phyloP scores from a whole-genome alignment of 1,284 basidiomycete genomes.

The Pseudozyma thailandica region DNA sequence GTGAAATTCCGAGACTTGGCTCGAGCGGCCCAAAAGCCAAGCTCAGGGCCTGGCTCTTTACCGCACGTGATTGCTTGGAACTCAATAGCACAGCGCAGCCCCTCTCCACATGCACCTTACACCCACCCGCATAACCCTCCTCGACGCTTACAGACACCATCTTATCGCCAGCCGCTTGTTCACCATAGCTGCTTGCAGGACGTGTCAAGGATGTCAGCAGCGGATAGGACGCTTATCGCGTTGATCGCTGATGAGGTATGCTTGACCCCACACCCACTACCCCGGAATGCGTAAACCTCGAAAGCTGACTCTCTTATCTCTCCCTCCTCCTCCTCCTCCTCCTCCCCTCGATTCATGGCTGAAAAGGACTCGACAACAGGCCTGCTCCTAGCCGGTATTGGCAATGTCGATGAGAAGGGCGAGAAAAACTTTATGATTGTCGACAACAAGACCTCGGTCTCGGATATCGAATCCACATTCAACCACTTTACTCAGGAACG shows the following conservation, averaged over 20 bases:
- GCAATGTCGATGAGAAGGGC: slow-evolving; percentile 62
- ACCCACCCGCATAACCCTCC: slow-evolving; percentile 1
- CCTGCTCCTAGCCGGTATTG: slow-evolving; percentile 66
- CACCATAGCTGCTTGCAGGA: no score
- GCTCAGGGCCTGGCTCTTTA: background rate
- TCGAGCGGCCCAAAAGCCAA: slow-evolving; percentile 12
- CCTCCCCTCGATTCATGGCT: background rate
- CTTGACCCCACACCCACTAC: background rate
- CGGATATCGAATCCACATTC: slow-evolving; percentile 64
- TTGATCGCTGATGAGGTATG: slow-evolving; percentile 61
- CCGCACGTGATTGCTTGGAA: slow-evolving; percentile 18
- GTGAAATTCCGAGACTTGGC: slow-evolving; percentile 9
- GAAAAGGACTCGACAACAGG: slow-evolving; percentile 66
- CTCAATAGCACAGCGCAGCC: slow-evolving; percentile 2
- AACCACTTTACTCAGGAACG: slow-evolving; percentile 58
- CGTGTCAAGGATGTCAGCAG: slow-evolving; percentile 38
- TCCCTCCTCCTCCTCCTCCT: background rate
- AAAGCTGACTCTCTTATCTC: slow-evolving; percentile 1
- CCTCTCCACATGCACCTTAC: slow-evolving; percentile 16
- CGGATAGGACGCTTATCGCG: slow-evolving; percentile 57
- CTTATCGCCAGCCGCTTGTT: no score
- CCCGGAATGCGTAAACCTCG: background rate
- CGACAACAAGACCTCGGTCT: slow-evolving; percentile 61
- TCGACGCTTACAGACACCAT: no score
- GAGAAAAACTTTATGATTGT: slow-evolving; percentile 67